Evolutionary conservation across 2,329 filamentous ascomycete species (phyloP), one percentile per base, ranked within the genome.

Genomic region (Rosellinia necatrix): DNA sequence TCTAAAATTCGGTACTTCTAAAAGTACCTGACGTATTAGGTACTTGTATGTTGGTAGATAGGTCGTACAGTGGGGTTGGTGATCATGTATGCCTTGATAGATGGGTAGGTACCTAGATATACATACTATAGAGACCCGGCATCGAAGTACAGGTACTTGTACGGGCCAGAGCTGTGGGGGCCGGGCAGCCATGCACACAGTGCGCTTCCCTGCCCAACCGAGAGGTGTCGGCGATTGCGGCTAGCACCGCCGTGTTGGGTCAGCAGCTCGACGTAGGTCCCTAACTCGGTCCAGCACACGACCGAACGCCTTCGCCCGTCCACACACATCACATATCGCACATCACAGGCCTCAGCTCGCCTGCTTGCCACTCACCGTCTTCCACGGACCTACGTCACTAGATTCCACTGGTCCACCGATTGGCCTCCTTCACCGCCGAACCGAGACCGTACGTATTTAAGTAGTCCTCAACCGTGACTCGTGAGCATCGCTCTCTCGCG

Each of bases 201-300:
- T n/a, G n/a, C n/a, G n/a, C n/a, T n/a, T n/a, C n/a, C n/a, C n/a
- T n/a, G n/a, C n/a, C n/a, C n/a, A n/a, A n/a, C n/a, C n/a, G n/a
- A n/a, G n/a, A n/a, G n/a, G n/a, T n/a, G n/a, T n/a, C n/a, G n/a
- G n/a, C n/a, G n/a, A n/a, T 15, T 17, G 35, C 35, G n/a, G 15
- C 35, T 17, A 17, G n/a, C 30, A 12, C 35, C 12, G 21, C 43
- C 32, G 17, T 35, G 21, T n/a, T 42, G 40, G 49, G 52, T 58
- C 57, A 53, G 49, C 53, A 51, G 41, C 41, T 32, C 46, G 49
- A 46, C 32, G 15, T 51, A 12, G 38, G 25, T 25, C 43, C 38
- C 51, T n/a, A 46, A 51, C 47, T 54, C 46, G 47, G 50, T 46
- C 47, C 25, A 52, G 25, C 57, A 58, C 46, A 54, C 37, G 49